Base-by-base conservation (phyloP, 1,139 yeast species). In the Kluyveromyces sp. region DNA sequence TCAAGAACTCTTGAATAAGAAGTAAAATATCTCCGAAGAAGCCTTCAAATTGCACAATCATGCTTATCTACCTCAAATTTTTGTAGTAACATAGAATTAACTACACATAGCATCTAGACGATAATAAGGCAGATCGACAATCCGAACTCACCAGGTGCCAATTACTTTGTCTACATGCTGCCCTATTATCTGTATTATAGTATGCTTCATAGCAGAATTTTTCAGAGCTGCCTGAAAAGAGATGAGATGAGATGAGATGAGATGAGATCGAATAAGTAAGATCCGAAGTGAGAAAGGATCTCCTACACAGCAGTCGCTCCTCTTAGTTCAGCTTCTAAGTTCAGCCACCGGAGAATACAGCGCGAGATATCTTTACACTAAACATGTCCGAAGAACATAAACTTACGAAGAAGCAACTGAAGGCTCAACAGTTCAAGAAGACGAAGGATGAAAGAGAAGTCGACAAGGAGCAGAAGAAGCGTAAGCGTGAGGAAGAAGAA, bases 341-440 rank as follows among this genome's bases (percentile, higher is more conserved):
- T n/a, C n/a, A n/a, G n/a, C n/a, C n/a, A n/a, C n/a, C n/a, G n/a
- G n/a, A n/a, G n/a, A n/a, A n/a, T n/a, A n/a, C n/a, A n/a, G n/a
- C n/a, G n/a, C n/a, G n/a, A n/a, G n/a, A n/a, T n/a, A n/a, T n/a
- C n/a, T n/a, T n/a, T n/a, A n/a, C n/a, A n/a, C n/a, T n/a, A n/a
- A n/a, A n/a, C n/a, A 39, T 39, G 37, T 20, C 38, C 13, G 52
- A 48, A 15, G 49, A 48, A 6, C 47, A 69, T 48, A 78, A 78
- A 61, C 69, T 85, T 33, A 81, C 92, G 9, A 86, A 86, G 71
- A 85, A 85, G 60, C 86, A 86, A 64, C 71, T 73, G 47, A 85
- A 86, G 64, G 92, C 94, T 4, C 74, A 80, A 44, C 80, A 82
- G 60, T 86, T 84, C 65, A 52, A 61, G 47, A 51, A 53, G 49